Evolutionary conservation across 2,329 filamentous ascomycete genomes (phyloP).

Genomic region (Tolypocladium endophyticum): DNA sequence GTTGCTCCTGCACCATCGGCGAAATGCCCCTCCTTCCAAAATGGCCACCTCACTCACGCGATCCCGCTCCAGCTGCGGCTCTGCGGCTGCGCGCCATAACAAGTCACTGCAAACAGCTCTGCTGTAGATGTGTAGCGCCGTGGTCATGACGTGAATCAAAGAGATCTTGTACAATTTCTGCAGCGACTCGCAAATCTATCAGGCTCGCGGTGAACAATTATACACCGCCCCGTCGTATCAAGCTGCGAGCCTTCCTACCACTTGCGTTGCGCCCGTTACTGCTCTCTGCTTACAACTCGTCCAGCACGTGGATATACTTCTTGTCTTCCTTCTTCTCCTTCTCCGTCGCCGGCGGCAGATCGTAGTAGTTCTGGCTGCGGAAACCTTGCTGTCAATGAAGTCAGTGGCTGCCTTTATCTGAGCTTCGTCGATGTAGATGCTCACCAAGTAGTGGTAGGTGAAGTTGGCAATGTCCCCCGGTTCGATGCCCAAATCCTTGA

Average conservation of each 20-base stretch:
- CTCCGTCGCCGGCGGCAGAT: conserved; percentile 88
- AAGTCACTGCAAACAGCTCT: not conserved
- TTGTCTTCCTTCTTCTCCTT: conserved; percentile 89
- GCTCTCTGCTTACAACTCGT: conserved; percentile 54
- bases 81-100: not conserved
- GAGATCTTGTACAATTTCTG: not conserved
- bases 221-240: not conserved
- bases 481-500: conserved; percentile 85
- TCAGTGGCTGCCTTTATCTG: conserved; percentile 14
- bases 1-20: not conserved
- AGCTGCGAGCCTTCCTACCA: not conserved
- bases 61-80: not conserved
- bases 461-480: conserved; percentile 76
- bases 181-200: not conserved
- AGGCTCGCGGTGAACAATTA: not conserved
- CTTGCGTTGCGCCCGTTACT: not conserved
- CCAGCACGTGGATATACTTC: conserved; percentile 91
- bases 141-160: not conserved
- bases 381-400: conserved; percentile 61
- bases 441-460: conserved; percentile 89
- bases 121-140: not conserved
- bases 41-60: not conserved
- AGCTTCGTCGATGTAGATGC: conserved; percentile 20
- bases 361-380: conserved; percentile 80
- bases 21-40: not conserved